Percentiles rank a stretch among this genome's conserved stretches.
These are phyloP conservation scores for Xylaria nigripes DNA, from an alignment of 495 filamentous ascomycete genomes.

Conservation along the genomic window DNA sequence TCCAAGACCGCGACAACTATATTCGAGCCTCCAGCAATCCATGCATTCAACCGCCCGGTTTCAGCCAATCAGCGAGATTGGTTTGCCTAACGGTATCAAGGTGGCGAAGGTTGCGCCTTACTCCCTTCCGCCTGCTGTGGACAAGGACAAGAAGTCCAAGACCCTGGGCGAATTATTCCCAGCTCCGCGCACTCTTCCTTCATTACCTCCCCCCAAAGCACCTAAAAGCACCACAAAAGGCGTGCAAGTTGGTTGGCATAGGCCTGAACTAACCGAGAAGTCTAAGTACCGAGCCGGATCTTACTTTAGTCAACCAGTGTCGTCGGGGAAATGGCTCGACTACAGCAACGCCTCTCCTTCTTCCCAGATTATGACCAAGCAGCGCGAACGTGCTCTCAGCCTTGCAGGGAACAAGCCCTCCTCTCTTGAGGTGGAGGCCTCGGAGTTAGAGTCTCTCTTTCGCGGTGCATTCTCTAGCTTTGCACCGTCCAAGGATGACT, in stretches of 20 bases:
- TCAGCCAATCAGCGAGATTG: conserved; percentile 49
- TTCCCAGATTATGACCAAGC: conserved; percentile 54
- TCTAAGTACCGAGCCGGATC: conserved; percentile 48
- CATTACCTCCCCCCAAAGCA: conserved; percentile 63
- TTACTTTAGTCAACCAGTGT: conserved; percentile 46
- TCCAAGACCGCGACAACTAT: conserved; percentile 66
- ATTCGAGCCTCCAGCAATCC: conserved; percentile 65
- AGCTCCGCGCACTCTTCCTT: conserved; percentile 56
- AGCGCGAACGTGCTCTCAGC: conserved; percentile 64
- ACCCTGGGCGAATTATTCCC: conserved; percentile 79
- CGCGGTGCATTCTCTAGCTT: conserved; percentile 82
- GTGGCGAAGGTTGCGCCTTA: conserved; percentile 58
- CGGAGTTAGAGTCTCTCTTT: conserved; percentile 65
- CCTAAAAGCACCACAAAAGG: conserved; percentile 56
- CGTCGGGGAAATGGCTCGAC: conserved; percentile 60
- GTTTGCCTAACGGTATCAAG: conserved; percentile 65
- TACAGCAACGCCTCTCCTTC: conserved; percentile 54
- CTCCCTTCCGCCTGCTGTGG: conserved; percentile 21
- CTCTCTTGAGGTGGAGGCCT: conserved; percentile 45
- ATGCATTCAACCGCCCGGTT: conserved; percentile 34
- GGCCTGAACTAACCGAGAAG: conserved; percentile 46
- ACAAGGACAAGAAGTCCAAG: conserved; percentile 41
- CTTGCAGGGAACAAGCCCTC: conserved; percentile 53
- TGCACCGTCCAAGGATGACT: conserved; percentile 75
- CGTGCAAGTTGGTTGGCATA: conserved; percentile 54